phyloP scores from a whole-genome alignment of 345 rosid genomes.

The Cardamine occulta region DNA sequence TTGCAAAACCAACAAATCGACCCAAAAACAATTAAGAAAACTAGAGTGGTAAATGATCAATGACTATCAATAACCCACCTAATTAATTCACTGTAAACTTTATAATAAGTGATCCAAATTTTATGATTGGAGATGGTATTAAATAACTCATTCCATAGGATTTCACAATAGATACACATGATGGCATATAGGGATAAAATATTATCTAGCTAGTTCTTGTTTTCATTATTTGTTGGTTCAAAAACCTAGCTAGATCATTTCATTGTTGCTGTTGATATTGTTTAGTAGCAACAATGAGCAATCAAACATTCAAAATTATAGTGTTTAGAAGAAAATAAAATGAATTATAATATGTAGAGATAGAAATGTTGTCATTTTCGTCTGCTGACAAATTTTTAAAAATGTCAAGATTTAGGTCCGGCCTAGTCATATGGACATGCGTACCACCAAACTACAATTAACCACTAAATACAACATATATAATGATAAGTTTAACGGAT shows the following conservation, averaged over 20 bases:
- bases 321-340: not conserved
- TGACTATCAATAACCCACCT: not conserved
- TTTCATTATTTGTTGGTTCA: too few relatives aligned
- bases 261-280: not conserved
- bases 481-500: not conserved
- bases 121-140: not conserved
- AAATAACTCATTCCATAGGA: not conserved
- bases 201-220: not conserved
- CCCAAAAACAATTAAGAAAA: not conserved
- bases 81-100: not conserved
- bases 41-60: not conserved
- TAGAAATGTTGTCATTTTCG: too few relatives aligned
- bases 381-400: too few relatives aligned
- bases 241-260: not conserved
- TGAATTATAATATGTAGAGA: not conserved
- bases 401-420: not conserved
- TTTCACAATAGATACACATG: not conserved
- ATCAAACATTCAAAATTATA: not conserved
- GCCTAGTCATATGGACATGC: not conserved
- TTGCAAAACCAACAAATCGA: not conserved
- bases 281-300: not conserved
- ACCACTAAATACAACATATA: not conserved
- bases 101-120: conserved; percentile 1
- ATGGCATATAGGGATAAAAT: too few relatives aligned
- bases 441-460: not conserved